Evolutionary conservation across 1,284 basidiomycete species (phyloP).

Genomic region (Leccinum fuscescens): DNA sequence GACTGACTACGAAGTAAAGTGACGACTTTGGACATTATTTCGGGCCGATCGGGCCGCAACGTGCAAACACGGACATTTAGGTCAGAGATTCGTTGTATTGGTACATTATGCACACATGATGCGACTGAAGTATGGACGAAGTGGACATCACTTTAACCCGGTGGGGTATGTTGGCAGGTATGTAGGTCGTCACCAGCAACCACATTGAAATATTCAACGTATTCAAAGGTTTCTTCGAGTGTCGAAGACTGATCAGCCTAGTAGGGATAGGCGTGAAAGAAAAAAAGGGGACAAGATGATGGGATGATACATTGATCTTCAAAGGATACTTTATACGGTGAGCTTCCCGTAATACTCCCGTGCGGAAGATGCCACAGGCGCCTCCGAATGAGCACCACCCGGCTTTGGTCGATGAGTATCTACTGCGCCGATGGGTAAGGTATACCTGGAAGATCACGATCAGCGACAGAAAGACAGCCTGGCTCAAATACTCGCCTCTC

Average conservation of each 20-base stretch:
- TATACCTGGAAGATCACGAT: slow-evolving; percentile 50
- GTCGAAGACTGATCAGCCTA: background rate
- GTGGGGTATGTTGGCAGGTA: background rate
- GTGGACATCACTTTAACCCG: background rate
- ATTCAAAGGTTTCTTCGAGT: background rate
- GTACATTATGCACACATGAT: background rate
- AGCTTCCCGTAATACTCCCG: slow-evolving; percentile 34
- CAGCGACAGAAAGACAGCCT: background rate
- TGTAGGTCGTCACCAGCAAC: background rate
- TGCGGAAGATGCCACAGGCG: slow-evolving; percentile 12
- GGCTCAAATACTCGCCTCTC: slow-evolving; percentile 60
- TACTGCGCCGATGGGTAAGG: slow-evolving; percentile 86
- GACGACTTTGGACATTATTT: background rate
- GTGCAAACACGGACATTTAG: background rate
- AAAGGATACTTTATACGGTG: background rate
- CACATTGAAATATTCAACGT: background rate
- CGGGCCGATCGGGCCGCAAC: slow-evolving; percentile 17
- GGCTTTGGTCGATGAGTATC: slow-evolving; percentile 95
- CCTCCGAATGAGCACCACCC: slow-evolving; percentile 22
- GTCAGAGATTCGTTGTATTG: background rate
- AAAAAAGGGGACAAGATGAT: background rate
- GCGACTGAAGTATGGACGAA: background rate
- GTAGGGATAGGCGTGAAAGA: background rate
- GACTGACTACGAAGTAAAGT: background rate
- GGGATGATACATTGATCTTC: background rate